A percentile compares a stretch with the other conserved stretches of the same genome.
phyloP scores from a whole-genome alignment of 148 eudicot genomes.

The Vaccinium myrtillus region DNA sequence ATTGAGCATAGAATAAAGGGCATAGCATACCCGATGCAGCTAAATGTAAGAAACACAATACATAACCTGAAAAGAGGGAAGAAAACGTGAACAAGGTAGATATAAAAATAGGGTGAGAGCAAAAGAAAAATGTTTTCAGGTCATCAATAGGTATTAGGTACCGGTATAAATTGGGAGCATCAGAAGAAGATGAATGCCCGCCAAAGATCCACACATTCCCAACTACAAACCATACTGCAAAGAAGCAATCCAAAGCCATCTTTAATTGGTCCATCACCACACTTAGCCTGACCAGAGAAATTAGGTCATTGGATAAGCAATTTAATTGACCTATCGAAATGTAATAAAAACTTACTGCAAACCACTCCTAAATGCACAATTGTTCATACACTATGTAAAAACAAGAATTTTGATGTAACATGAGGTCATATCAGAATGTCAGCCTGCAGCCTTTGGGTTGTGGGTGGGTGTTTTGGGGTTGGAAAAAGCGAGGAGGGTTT shows the following conservation, averaged over 20 bases:
- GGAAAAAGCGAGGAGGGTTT: background rate
- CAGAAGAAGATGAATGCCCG: slow-evolving; percentile 65
- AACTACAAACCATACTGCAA: slow-evolving; percentile 82
- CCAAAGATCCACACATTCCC: slow-evolving; percentile 84
- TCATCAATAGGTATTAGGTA: slow-evolving; percentile 11
- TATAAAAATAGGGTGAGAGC: background rate
- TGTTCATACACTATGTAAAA: background rate
- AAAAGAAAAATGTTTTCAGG: background rate
- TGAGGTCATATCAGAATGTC: slow-evolving; percentile 10
- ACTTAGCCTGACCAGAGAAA: slow-evolving; percentile 40
- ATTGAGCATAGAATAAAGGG: slow-evolving; percentile 73
- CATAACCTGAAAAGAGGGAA: slow-evolving; percentile 51
- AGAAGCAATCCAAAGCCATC: slow-evolving; percentile 84
- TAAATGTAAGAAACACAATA: slow-evolving; percentile 64
- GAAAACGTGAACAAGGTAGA: background rate
- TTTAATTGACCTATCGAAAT: background rate
- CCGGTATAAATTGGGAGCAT: slow-evolving; percentile 83
- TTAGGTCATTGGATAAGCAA: background rate
- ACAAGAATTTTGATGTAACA: background rate
- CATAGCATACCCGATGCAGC: slow-evolving; percentile 79
- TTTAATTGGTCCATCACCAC: slow-evolving; percentile 59
- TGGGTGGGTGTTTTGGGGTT: background rate
- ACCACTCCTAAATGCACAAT: background rate
- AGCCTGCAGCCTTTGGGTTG: background rate
- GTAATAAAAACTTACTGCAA: background rate